Percentiles rank a stretch among this genome's conserved stretches.
Conservation (phyloP, 345 rosid species). For the Hypericum perforatum region DNA sequence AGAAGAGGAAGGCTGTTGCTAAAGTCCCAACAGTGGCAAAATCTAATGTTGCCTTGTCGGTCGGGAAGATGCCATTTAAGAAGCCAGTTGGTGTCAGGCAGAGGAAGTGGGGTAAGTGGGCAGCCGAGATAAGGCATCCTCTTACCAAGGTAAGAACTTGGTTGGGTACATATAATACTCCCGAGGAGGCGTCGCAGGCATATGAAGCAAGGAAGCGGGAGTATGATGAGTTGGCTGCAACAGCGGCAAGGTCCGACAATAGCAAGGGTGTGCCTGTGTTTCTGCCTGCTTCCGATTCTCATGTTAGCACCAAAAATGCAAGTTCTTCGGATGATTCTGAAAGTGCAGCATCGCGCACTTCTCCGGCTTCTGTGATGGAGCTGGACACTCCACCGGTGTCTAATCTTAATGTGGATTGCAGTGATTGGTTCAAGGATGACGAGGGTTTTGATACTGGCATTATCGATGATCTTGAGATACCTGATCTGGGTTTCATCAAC, state of each 20-base stretch:
- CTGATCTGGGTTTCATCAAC: conserved; percentile 36
- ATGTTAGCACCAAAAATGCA: conserved; percentile 11
- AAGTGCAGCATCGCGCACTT: conserved; percentile 42
- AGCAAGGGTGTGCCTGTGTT: conserved; percentile 14
- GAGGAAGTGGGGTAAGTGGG: conserved; percentile 87
- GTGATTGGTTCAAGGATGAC: conserved; percentile 11
- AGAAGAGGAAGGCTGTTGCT: conserved; percentile 18
- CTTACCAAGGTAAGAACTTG: conserved; percentile 43
- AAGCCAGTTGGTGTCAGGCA: conserved; percentile 62
- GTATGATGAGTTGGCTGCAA: conserved; percentile 28
- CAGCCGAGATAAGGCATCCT: conserved; percentile 82
- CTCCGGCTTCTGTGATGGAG: conserved; percentile 43
- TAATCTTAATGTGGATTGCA: conserved; percentile 11
- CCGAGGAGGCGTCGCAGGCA: conserved; percentile 74
- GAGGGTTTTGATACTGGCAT: conserved; percentile 11
- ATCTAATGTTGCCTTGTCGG: neutral
- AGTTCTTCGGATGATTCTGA: conserved; percentile 19
- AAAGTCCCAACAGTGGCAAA: conserved; percentile 7
- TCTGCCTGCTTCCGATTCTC: conserved; percentile 5
- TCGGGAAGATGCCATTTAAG: neutral
- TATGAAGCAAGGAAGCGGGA: conserved; percentile 57
- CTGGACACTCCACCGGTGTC: conserved; percentile 31
- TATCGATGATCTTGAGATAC: conserved; percentile 29
- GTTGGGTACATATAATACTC: conserved; percentile 69
- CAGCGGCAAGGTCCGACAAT: conserved; percentile 18